Evolutionary conservation across 2,329 filamentous ascomycete species (phyloP), one percentile per base, ranked within the genome.

Genomic region (Fusarium sterilihyphosum): DNA sequence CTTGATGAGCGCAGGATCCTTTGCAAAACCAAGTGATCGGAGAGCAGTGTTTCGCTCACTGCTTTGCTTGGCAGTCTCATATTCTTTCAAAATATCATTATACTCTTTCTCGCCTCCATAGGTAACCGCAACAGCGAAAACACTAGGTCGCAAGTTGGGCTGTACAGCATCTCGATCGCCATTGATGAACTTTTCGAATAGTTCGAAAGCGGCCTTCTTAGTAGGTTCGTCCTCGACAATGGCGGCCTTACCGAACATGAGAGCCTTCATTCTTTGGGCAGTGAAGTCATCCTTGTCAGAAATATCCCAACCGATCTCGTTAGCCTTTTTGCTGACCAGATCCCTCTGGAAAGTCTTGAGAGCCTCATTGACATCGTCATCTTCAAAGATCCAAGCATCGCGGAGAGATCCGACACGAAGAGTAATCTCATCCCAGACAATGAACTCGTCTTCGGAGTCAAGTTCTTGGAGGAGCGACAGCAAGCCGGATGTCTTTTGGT

Each of bases 341-440:
- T 94, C 90, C 73, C 92, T 89, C 81, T 97, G 92, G 88, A 98
- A 98, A 20, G 90, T 88, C 84, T 95, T 94, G 49, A 98, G 87
- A 10, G 93, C 94, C 72, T 95, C 90, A 75, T 90, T 92, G 57
- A 91, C 85, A 44, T 91, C 87, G 70, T 92, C 83, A 67, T 97
- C 93, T 82, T 98, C 94, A 50, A 83, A 83, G 74, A 96, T 87
- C 95, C 95, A 98, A 13, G 96, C 93, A 61, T 89, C 89, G 76
- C 95, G 93, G 41, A 98, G 89, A n/a, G 91, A 88, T 31, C 89
- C 90, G 67, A 98, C 89, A 53, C 95, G 92, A 52, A 92, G 89
- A 57, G 95, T 89, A 67, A 98, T 94, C 83, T 98, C 95, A 76
- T 94, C 95, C 96, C 96, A 98, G 7, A 98, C 96, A 44, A 98